phyloP scores from a whole-genome alignment of 768 basidiomycete genomes.

The Rhodotorula paludigena region DNA sequence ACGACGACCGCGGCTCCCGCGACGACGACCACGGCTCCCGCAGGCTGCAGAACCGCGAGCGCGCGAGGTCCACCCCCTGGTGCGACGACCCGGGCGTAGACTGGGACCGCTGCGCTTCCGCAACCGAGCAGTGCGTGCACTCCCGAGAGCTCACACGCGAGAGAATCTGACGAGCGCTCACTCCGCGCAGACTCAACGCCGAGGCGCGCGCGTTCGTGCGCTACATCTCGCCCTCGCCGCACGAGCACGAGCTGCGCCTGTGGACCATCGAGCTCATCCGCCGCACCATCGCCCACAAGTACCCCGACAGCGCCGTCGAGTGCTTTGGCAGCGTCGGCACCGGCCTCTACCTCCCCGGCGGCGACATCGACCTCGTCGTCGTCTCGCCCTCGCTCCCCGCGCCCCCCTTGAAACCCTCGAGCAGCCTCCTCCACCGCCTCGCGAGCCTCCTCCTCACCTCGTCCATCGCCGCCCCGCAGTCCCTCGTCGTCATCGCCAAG shows the following conservation, averaged over 20 bases:
- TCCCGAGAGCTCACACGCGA: no score
- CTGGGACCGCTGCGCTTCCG: slow-evolving; percentile 21
- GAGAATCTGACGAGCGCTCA: no score
- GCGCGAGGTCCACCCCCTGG: slow-evolving; percentile 32
- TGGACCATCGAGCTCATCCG: slow-evolving; percentile 67
- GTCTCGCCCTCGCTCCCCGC: slow-evolving; percentile 70
- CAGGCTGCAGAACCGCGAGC: slow-evolving; percentile 26
- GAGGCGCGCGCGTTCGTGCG: slow-evolving; percentile 80
- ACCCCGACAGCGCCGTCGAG: slow-evolving; percentile 71
- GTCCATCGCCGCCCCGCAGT: slow-evolving; percentile 59
- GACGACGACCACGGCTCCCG: neutral
- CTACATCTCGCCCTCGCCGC: slow-evolving; percentile 79
- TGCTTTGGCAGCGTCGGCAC: slow-evolving; percentile 94
- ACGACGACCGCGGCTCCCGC: neutral
- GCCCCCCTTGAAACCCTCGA: slow-evolving; percentile 61
- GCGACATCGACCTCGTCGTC: slow-evolving; percentile 93
- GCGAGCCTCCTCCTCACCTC: slow-evolving; percentile 70
- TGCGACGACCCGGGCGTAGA: slow-evolving; percentile 34
- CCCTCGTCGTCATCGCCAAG: slow-evolving; percentile 81
- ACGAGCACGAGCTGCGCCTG: slow-evolving; percentile 78
- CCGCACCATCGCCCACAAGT: slow-evolving; percentile 59
- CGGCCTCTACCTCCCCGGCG: slow-evolving; percentile 81
- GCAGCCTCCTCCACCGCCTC: slow-evolving; percentile 59
- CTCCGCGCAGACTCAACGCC: slow-evolving; percentile 72
- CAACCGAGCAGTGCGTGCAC: slow-evolving; percentile 25